Base-by-base conservation (phyloP, 176 grass and related monocot species). In the Poa annua region DNA sequence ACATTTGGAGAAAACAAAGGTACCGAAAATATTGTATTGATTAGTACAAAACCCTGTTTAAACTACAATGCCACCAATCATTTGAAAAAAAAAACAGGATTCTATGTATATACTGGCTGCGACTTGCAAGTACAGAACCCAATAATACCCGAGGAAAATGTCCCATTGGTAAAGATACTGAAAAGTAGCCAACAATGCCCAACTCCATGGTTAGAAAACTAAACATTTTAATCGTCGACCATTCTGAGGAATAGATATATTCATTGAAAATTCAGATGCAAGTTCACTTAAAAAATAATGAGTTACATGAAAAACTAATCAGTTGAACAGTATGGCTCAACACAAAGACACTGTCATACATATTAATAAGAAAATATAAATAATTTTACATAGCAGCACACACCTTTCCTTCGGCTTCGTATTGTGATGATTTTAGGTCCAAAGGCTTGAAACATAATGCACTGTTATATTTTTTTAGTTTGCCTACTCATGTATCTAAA, bases 391-490 rank as follows among this genome's bases (percentile, higher is more conserved):
- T 33, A 48, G 11, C n/a, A 39, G 21, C 33, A 75, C 29, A 29
- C n/a, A 94, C 92, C 87, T 71, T 88, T 69, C 61, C 84, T 72
- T 49, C 67, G 55, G 82, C 24, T 41, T 42, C 17, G 80, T 83
- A 89, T 35, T 48, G 81, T 71, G 92, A 88, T 29, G 89, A 80
- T 42, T 54, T 78, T 33, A 84, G 70, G 29, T 91, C 78, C 55
- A 88, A 47, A 64, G 89, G 36, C 81, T 87, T 91, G 87, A 91
- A 94, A 42, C 85, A 45, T 80, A 89, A 94, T 29, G 29, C 29
- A 29, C 29, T 29, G 29, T 29, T 29, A 29, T 29, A 29, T 29
- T 29, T 29, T n/a, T 29, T 29, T 29, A 29, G 29, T 29, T n/a
- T 29, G 2, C 29, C 29, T 29, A 29, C 29, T 29, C 29, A 2